Evolutionary conservation across 2,329 filamentous ascomycete species (phyloP), one percentile per base, ranked within the genome.

Genomic region (Paecilomyces niveus): DNA sequence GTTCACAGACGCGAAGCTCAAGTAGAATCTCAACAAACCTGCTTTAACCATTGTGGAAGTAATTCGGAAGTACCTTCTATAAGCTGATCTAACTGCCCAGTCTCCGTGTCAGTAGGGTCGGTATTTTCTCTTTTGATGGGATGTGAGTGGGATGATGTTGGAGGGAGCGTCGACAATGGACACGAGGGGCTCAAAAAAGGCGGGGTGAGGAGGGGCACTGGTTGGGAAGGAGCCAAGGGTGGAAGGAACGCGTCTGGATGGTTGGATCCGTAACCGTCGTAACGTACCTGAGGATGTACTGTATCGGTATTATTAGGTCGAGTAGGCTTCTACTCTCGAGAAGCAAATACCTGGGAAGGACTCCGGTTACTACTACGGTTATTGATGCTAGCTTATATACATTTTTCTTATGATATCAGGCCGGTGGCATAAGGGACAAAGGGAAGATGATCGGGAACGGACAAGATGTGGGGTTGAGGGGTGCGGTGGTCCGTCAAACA

Each of bases 11-110:
- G 8, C n/a, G 18, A 24, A 29, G 9, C 51, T 22, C 22, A 9
- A 2, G 31, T 7, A 29, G 56, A 54, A 55, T 45, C 26, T 29
- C n/a, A 52, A 62, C 71, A 56, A 57, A 74, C 72, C 72, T 68
- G 78, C 78, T 71, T 80, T 81, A 60, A 81, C 78, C 78, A 80
- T 81, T 58, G 65, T 79, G 71, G 62, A 58, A 49, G 54, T 18
- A 5, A 18, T 18, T 45, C 6, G 18, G 8, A 9, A 13, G n/a
- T 21, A n/a, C 21, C n/a, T 18, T 8, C 15, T 45, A 21, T 6
- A 45, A n/a, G 7, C n/a, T 21, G 39, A 18, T 21, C n/a, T n/a
- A n/a, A n/a, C n/a, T 45, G 39, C 18, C n/a, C 4, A 18, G 39
- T 6, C 9, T 18, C 15, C 6, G 18, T 21, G 39, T 45, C 39